Percentiles rank a stretch among this genome's conserved stretches.
Evolutionary conservation across 2,329 filamentous ascomycete genomes (phyloP).

Genomic region (Aureobasidium sp.): DNA sequence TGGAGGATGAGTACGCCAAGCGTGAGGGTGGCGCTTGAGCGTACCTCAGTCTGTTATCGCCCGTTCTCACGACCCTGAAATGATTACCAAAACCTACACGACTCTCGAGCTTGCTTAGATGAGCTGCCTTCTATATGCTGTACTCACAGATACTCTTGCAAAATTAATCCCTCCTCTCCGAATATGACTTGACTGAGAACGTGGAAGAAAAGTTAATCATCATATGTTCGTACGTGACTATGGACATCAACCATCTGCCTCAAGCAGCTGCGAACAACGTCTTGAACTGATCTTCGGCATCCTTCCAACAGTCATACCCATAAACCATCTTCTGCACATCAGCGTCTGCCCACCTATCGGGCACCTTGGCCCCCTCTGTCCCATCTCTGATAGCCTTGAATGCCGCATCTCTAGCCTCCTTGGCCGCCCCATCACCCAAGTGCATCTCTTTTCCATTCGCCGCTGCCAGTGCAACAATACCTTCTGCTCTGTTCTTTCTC

Average conservation of each 20-base stretch:
- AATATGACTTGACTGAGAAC: neutral
- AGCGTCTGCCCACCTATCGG: constrained; percentile 46
- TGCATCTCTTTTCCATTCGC: constrained; percentile 47
- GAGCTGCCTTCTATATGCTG: neutral
- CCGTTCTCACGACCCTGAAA: neutral
- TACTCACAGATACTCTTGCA: neutral
- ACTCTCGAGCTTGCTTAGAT: neutral
- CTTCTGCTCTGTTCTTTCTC: constrained; percentile 49
- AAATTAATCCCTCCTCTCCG: neutral
- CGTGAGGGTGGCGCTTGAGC: constrained; percentile 33
- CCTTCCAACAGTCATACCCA: constrained; percentile 37
- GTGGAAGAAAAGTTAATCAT: neutral
- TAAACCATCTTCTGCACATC: constrained; percentile 44
- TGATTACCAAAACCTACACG: neutral
- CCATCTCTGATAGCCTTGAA: constrained; percentile 42
- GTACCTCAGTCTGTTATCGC: too few species aligned
- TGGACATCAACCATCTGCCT: neutral
- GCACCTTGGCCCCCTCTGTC: constrained; percentile 33
- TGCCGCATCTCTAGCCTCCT: constrained; percentile 49
- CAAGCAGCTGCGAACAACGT: constrained; percentile 24
- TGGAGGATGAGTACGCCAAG: constrained; percentile 39
- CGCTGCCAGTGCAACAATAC: constrained; percentile 49
- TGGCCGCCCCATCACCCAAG: constrained; percentile 49
- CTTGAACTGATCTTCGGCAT: constrained; percentile 38
- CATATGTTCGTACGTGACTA: neutral